phyloP scores from a whole-genome alignment of 2,329 filamentous ascomycete genomes.

The Paracoccidioides brasiliensis region DNA sequence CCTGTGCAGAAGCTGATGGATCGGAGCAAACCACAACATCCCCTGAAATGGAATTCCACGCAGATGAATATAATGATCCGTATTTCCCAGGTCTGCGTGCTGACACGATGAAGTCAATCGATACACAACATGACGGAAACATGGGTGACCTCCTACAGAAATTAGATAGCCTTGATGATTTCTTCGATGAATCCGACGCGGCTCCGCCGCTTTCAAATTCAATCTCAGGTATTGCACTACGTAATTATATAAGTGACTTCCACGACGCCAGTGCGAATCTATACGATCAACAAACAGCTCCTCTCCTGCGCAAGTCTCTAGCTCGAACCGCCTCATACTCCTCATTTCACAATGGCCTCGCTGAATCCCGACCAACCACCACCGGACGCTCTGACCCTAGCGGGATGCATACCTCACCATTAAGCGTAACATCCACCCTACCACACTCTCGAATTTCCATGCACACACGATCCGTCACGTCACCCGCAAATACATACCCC shows the following conservation, averaged over 20 bases:
- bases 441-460: conserved; percentile 47
- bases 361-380: conserved; percentile 53
- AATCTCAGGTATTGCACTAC: conserved; percentile 25
- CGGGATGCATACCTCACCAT: conserved; percentile 41
- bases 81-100: conserved; percentile 68
- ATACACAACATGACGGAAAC: conserved; percentile 46
- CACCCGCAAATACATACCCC: conserved; percentile 46
- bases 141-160: conserved; percentile 73
- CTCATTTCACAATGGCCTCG: conserved; percentile 79
- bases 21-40: conserved; percentile 52
- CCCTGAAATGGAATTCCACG: conserved; percentile 82
- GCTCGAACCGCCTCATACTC: conserved; percentile 56
- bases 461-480: conserved; percentile 74
- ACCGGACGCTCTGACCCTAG: conserved; percentile 40
- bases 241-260: conserved; percentile 46
- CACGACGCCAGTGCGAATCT: conserved; percentile 66
- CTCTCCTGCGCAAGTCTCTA: conserved; percentile 74
- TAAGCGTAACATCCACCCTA: conserved; percentile 33
- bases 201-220: conserved; percentile 43
- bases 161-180: conserved; percentile 66
- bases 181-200: conserved; percentile 56
- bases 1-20: conserved; percentile 57
- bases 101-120: conserved; percentile 87
- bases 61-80: conserved; percentile 66
- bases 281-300: conserved; percentile 86